Base-by-base conservation (phyloP, 176 grass and related monocot species). In the Tuctoria greenei region DNA sequence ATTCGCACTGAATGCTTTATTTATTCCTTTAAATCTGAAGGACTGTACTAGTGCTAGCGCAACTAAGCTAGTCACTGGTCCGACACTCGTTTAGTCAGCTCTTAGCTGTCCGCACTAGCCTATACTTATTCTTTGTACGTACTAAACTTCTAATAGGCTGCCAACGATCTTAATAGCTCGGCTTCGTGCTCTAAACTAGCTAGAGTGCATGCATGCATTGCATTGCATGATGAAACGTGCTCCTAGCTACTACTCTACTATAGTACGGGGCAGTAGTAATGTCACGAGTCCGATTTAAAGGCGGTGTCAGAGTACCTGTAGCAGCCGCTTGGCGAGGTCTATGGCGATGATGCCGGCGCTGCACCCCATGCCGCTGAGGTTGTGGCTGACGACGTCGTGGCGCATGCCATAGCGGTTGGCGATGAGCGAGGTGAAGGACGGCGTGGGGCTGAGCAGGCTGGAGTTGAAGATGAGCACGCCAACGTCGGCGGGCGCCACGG, bases 321-420 rank as follows among this genome's bases (percentile, higher is more conserved):
- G 94, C 64, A 97, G 82, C 8, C 80, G 83, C 78, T 91, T 93
- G 62, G 91, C 88, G 49, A 97, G 86, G 60, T 97, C 94, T 36
- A 97, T 87, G 60, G 95, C 71, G 63, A 99, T 99, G 71, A 99
- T 71, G 17, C 95, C 95, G 5, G 95, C 91, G 81, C 95, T 99
- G 77, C 95, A 99, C 0, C 95, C 95, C 95, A 99, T 99, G 20
- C 95, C 95, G n/a, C 88, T 93, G 25, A 99, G 85, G 83, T 90
- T 99, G 70, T 97, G 92, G 43, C 49, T 76, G 36, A 91, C 75
- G 17, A 93, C 20, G 68, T 89, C 85, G 18, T 69, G 49, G 0
- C 91, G 50, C 28, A 97, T 60, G 62, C 60, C 81, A 69, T 91
- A 97, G 0, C 88, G 69, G 71, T 88, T 89, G 1, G 46, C 86